Evolutionary conservation across 805 yeast genomes (phyloP).

Genomic region (Yamadazyma ubonensis): DNA sequence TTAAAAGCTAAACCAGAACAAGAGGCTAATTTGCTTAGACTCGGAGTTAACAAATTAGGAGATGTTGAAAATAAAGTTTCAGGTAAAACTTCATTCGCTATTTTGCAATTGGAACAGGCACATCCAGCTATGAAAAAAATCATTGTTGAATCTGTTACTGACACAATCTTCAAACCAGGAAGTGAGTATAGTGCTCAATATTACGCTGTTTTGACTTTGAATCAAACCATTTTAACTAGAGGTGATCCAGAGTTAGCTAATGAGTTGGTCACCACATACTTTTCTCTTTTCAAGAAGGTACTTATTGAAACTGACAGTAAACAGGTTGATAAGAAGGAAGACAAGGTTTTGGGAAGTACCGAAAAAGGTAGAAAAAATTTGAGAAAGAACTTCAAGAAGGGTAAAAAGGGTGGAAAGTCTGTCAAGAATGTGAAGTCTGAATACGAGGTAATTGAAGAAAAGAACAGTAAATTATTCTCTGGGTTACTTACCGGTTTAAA

Average conservation of each 20-base stretch:
- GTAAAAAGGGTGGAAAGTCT: slow-evolving; percentile 86
- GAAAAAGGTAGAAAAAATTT: slow-evolving; percentile 54
- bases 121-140: slow-evolving; percentile 96
- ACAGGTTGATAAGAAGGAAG: slow-evolving; percentile 38
- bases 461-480: slow-evolving; percentile 78
- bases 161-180: slow-evolving; percentile 70
- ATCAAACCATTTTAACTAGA: slow-evolving; percentile 85
- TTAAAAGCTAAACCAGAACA: slow-evolving; percentile 91
- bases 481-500: slow-evolving; percentile 93
- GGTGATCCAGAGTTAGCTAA: slow-evolving; percentile 82
- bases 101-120: slow-evolving; percentile 77
- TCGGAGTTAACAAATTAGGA: slow-evolving; percentile 93
- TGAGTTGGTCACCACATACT: slow-evolving; percentile 76
- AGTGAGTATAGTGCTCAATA: slow-evolving; percentile 83
- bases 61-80: slow-evolving; percentile 89
- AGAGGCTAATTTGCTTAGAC: slow-evolving; percentile 82
- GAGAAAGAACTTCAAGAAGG: slow-evolving; percentile 73
- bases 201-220: slow-evolving; percentile 82
- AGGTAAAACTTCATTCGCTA: slow-evolving; percentile 79
- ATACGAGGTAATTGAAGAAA: slow-evolving; percentile 69
- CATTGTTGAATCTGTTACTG: slow-evolving; percentile 75
- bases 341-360: slow-evolving; percentile 48
- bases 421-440: slow-evolving; percentile 65
- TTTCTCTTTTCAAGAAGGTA: slow-evolving; percentile 80
- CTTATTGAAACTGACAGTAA: slow-evolving; percentile 62